Evolutionary conservation across 1,139 yeast genomes (phyloP), one percentile per base, ranked within the genome.

Genomic region (Kurtzmaniella quercitrusa): DNA sequence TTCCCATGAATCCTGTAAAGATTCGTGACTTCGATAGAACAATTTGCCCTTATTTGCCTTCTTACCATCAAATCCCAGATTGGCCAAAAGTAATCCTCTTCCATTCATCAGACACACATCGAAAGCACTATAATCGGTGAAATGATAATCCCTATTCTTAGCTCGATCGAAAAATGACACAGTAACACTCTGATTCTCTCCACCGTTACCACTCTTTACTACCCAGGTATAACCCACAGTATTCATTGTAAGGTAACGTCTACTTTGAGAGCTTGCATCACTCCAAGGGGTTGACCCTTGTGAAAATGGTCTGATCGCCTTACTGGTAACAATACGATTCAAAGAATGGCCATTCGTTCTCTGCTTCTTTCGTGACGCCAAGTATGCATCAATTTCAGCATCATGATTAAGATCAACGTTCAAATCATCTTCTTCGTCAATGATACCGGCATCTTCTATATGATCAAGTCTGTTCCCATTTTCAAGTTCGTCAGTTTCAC

Each of bases 271-370:
- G n/a, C 51, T 44, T 66, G 77, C 52, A 14, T 59, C 59, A 42
- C 75, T 68, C 82, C 94, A 93, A 0, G 96, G 96, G 0, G 98
- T 90, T 3, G 86, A 79, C 1, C 98, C 98, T 1, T 90, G 88
- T 5, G 83, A 82, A 52, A 78, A 79, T 1, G 85, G 79, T 15
- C 45, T 47, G 17, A 59, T 15, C 43, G 47, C 17, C 38, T 34
- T 43, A 10, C 5, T 23, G 2, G 16, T 39, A 34, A 19, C 14
- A n/a, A 21, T 11, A 17, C 34, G n/a, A n/a, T 21, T 34, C 11
- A 31, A 31, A 39, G 47, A 48, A 9, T 25, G 43, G 2, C 59
- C 60, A 43, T 56, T 58, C 2, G 55, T 45, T 38, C 61, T 64
- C 34, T 58, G 64, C 41, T 68, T 63, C 45, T 68, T 68, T 37